phyloP scores from a whole-genome alignment of 176 grass and related monocot genomes.

The Oryza glumipatula region DNA sequence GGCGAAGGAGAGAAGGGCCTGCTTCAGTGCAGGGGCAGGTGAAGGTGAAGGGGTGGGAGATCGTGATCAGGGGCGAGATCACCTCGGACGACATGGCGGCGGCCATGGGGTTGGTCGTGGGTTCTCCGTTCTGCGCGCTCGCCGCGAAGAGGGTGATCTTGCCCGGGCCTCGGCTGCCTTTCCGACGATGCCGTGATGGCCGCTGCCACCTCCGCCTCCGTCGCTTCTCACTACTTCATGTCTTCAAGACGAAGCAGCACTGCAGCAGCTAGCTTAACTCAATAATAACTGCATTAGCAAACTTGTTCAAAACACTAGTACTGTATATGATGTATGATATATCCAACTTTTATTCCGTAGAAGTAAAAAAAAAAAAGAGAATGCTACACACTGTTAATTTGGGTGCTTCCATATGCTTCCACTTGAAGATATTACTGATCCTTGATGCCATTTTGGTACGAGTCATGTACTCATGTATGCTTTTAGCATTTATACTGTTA shows the following conservation, averaged over 20 bases:
- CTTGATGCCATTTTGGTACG: no score
- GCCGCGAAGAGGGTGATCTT: conserved; percentile 50
- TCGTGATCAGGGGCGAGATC: conserved; percentile 8
- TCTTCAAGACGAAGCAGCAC: conserved; percentile 38
- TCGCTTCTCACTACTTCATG: conserved; percentile 6
- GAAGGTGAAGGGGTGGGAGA: no score
- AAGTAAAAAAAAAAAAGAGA: no score
- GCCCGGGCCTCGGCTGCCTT: conserved; percentile 49
- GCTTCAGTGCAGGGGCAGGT: not conserved
- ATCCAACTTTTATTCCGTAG: no score
- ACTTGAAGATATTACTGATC: no score
- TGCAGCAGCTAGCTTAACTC: not conserved
- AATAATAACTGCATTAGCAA: no score
- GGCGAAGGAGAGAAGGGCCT: not conserved
- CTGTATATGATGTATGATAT: no score
- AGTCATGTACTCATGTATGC: no score
- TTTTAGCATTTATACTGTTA: no score
- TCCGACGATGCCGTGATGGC: conserved; percentile 66
- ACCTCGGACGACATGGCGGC: conserved; percentile 40
- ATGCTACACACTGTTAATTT: no score
- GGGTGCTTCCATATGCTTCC: no score
- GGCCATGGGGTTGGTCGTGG: conserved; percentile 22
- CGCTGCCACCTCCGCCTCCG: conserved; percentile 50
- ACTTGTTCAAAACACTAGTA: no score
- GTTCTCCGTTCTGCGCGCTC: conserved; percentile 41